Evolutionary conservation across 1,284 basidiomycete species (phyloP).

Genomic region (Fomitopsis schrenkii): DNA sequence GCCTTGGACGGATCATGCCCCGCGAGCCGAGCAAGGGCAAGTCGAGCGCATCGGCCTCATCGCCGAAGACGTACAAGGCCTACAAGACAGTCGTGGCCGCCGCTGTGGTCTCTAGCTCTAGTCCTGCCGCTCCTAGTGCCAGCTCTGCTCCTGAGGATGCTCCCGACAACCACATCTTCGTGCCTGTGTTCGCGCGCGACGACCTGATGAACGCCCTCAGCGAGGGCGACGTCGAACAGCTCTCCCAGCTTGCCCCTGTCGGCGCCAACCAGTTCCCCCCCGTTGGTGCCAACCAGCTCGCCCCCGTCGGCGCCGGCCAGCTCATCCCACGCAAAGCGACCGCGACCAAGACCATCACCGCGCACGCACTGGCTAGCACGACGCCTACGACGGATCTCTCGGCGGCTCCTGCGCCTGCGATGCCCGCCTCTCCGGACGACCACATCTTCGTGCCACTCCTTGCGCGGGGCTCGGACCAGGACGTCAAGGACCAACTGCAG

Average conservation of each 20-base stretch:
- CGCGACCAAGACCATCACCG: background rate
- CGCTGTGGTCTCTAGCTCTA: background rate
- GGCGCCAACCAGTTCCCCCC: background rate
- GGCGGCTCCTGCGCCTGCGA: background rate
- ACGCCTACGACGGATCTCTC: no score
- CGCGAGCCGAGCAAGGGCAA: constrained; percentile 7
- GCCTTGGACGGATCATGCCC: constrained; percentile 5
- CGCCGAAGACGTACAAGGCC: background rate
- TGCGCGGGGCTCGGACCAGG: constrained; percentile 17
- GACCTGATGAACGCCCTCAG: constrained; percentile 23
- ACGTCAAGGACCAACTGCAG: constrained; percentile 14
- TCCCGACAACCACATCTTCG: constrained; percentile 10
- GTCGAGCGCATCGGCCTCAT: background rate
- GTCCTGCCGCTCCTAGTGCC: background rate
- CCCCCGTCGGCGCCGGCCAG: background rate
- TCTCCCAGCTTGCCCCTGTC: constrained; percentile 1
- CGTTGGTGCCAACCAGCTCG: background rate
- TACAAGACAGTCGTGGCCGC: background rate
- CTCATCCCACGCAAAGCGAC: background rate
- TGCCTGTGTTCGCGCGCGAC: constrained; percentile 14
- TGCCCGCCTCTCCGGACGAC: constrained; percentile 4
- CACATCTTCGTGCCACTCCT: constrained; percentile 14
- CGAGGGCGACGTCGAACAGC: constrained; percentile 1
- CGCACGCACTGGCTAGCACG: background rate
- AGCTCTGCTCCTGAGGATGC: constrained; percentile 1